Conservation (phyloP, 1,139 yeast species). For the Lizanozyma gosingica region DNA sequence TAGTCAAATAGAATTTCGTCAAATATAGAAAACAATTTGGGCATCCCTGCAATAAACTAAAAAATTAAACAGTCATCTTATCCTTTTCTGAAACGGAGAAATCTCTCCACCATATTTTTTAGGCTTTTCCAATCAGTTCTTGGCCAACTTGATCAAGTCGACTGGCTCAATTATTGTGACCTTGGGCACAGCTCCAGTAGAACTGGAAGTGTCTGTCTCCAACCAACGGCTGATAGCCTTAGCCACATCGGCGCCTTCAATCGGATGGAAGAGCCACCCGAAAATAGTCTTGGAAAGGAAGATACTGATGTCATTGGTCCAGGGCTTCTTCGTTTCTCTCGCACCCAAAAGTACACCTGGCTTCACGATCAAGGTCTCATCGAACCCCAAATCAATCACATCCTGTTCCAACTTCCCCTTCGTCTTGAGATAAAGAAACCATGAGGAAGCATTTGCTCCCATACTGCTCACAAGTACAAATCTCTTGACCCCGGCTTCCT, state of each 20-base stretch:
- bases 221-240: neutral
- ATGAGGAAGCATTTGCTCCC: constrained; percentile 49
- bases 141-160: neutral
- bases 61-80: no score
- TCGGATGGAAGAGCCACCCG: neutral
- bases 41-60: no score
- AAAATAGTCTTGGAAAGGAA: neutral
- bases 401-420: constrained; percentile 63
- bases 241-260: neutral
- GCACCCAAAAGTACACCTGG: constrained; percentile 66
- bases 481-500: constrained; percentile 52
- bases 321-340: constrained; percentile 36
- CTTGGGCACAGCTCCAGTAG: neutral
- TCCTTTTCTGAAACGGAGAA: no score
- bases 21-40: no score
- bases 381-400: constrained; percentile 47
- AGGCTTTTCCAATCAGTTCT: no score
- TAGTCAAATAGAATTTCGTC: no score
- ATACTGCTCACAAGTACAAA: constrained; percentile 53
- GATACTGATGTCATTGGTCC: constrained; percentile 14
- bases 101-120: no score
- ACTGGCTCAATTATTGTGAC: neutral
- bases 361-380: constrained; percentile 57
- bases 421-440: constrained; percentile 43
- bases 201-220: neutral